A percentile compares a stretch with the other conserved stretches of the same genome.
Conservation (phyloP, 352 stramenopile species). For the Phytophthora chlamydospora region DNA sequence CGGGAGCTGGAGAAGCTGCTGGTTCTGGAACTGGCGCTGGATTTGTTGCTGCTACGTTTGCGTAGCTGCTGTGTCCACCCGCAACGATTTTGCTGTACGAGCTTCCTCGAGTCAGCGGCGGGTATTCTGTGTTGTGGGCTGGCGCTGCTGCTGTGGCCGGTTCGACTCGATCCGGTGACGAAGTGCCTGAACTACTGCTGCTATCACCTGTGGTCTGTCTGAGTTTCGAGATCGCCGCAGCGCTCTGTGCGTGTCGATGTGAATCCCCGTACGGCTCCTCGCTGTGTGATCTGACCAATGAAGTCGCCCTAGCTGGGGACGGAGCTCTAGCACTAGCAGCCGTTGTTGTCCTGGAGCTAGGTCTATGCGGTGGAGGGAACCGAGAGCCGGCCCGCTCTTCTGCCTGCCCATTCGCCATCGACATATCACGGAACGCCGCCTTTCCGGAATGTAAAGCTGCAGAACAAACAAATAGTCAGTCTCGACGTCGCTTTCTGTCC, state of each 20-base stretch:
- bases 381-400: constrained; percentile 60
- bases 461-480: constrained; percentile 10
- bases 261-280: constrained; percentile 42
- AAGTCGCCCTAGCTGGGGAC: constrained; percentile 25
- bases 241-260: constrained; percentile 78
- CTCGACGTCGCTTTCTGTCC: neutral
- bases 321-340: constrained; percentile 29
- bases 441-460: constrained; percentile 77
- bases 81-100: constrained; percentile 64
- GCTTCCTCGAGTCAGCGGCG: constrained; percentile 29
- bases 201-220: constrained; percentile 40
- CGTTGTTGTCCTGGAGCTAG: constrained; percentile 30
- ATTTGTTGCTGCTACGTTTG: constrained; percentile 2
- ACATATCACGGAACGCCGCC: constrained; percentile 70
- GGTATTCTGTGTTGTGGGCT: constrained; percentile 26
- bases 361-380: constrained; percentile 58
- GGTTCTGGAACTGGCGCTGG: constrained; percentile 1
- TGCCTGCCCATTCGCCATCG: constrained; percentile 41
- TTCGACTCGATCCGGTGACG: constrained; percentile 24
- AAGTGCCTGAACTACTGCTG: constrained; percentile 34
- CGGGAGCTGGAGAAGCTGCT: neutral
- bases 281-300: constrained; percentile 36
- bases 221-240: constrained; percentile 72
- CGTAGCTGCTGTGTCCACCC: constrained; percentile 28
- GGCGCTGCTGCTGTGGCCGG: constrained; percentile 7